These are phyloP conservation scores for Pichia sp. DNA, from an alignment of 1,139 yeast species.

Conservation along the genomic window DNA sequence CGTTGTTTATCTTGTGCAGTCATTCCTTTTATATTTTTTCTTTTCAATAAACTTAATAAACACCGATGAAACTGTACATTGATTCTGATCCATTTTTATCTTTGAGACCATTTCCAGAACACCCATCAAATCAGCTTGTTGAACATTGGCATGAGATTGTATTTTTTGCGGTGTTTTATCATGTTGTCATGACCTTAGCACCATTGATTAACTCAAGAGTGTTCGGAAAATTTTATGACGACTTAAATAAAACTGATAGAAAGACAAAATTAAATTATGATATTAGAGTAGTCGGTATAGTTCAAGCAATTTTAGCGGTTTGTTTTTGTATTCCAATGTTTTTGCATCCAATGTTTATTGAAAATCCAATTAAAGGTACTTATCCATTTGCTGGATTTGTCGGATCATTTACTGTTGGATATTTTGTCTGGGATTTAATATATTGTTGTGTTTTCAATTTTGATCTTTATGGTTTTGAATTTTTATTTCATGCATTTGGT, in stretches of 20 bases:
- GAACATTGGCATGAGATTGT: conserved; percentile 55
- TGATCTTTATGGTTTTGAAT: conserved; percentile 45
- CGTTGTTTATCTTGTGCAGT: not conserved
- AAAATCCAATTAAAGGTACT: conserved; percentile 41
- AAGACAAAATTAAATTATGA: conserved; percentile 41
- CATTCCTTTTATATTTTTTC: not conserved
- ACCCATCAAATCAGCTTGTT: conserved; percentile 29
- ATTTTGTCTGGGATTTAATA: conserved; percentile 49
- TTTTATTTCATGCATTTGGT: conserved; percentile 49
- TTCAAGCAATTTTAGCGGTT: conserved; percentile 45
- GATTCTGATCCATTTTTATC: conserved; percentile 40
- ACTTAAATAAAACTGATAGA: conserved; percentile 11
- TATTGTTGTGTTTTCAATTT: conserved; percentile 40
- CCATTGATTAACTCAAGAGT: conserved; percentile 26
- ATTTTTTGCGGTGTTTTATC: conserved; percentile 37
- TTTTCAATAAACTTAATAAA: not conserved
- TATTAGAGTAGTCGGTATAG: conserved; percentile 50
- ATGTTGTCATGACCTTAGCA: conserved; percentile 33
- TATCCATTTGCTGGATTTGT: conserved; percentile 48
- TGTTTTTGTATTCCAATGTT: conserved; percentile 41
- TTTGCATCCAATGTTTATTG: conserved; percentile 36
- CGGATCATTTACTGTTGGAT: conserved; percentile 42
- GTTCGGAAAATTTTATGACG: conserved; percentile 28
- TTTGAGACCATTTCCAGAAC: conserved; percentile 43
- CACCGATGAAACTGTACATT: conserved; percentile 16